These are phyloP conservation scores for Microascus cirrosus DNA, from an alignment of 2,329 filamentous ascomycete species.

Conservation along the genomic window DNA sequence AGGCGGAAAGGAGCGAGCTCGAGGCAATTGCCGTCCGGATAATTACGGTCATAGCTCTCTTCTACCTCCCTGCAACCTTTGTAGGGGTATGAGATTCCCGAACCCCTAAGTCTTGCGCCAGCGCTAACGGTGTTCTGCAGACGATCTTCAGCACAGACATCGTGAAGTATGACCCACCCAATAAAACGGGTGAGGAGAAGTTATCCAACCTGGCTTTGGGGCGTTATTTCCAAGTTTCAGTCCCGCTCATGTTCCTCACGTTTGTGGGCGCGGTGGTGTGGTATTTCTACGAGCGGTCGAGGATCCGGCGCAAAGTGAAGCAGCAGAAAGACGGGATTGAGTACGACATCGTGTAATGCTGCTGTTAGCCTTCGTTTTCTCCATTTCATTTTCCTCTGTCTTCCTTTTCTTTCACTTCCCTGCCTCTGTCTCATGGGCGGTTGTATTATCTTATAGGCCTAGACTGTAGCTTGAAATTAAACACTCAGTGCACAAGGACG, in stretches of 20 bases:
- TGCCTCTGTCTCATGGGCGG: too few relatives aligned
- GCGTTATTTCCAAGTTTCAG: not conserved
- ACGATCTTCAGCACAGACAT: not conserved
- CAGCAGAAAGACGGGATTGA: not conserved
- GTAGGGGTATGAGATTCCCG: not conserved
- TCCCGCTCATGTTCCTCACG: not conserved
- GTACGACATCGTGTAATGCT: too few relatives aligned
- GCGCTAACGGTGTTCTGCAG: not conserved
- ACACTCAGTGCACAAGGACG: too few relatives aligned
- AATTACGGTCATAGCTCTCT: slow-evolving; percentile 15
- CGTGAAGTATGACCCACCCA: not conserved
- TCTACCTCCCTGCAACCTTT: slow-evolving; percentile 12
- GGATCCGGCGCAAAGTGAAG: not conserved
- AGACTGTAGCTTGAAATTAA: too few relatives aligned
- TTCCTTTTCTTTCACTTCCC: too few relatives aligned
- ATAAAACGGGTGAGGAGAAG: not conserved
- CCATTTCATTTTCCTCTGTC: too few relatives aligned
- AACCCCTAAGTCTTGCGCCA: too few relatives aligned
- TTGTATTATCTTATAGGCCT: too few relatives aligned
- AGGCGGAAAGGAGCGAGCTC: slow-evolving; percentile 7
- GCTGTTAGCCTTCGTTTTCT: too few relatives aligned
- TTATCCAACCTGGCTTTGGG: not conserved
- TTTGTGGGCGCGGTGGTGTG: not conserved
- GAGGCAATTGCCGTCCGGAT: slow-evolving; percentile 15
- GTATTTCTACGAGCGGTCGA: not conserved